A percentile compares a stretch with the other conserved stretches of the same genome.
Evolutionary conservation across 208 protist genomes (phyloP).

Genomic region (Acanthamoeba culbertsoni): DNA sequence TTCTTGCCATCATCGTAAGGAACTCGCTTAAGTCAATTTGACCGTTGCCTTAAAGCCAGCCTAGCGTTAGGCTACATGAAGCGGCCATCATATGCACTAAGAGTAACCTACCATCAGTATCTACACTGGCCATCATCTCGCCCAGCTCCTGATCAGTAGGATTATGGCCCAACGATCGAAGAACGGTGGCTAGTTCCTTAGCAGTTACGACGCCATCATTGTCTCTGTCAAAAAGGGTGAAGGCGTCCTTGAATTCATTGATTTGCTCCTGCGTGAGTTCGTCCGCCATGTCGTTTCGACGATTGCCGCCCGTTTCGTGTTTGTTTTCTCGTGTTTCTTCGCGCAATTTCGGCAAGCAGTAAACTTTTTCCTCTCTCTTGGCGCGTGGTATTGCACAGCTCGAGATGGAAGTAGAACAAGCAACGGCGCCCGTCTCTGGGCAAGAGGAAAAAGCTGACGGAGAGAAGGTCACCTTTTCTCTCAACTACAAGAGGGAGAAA

Average conservation of each 20-base stretch:
- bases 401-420: neutral
- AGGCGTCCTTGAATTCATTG: conserved; percentile 42
- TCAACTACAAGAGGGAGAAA: conserved; percentile 61
- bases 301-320: neutral
- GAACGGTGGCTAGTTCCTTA: conserved; percentile 4
- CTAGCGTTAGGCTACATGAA: neutral
- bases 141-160: conserved; percentile 86
- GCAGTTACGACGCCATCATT: neutral
- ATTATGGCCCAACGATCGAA: neutral
- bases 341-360: neutral
- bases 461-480: conserved; percentile 37
- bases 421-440: neutral
- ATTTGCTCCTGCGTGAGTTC: neutral
- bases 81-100: neutral
- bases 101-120: conserved; percentile 89
- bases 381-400: neutral
- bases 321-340: neutral
- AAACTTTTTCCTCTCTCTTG: neutral
- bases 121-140: conserved; percentile 95
- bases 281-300: neutral
- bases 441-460: too few species aligned
- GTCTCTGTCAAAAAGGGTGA: conserved; percentile 43
- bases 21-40: conserved; percentile 97
- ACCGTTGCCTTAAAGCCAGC: conserved; percentile 87
- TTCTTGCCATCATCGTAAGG: conserved; percentile 77